Evolutionary conservation across 2,329 filamentous ascomycete species (phyloP).

Genomic region (Exophiala sideris): DNA sequence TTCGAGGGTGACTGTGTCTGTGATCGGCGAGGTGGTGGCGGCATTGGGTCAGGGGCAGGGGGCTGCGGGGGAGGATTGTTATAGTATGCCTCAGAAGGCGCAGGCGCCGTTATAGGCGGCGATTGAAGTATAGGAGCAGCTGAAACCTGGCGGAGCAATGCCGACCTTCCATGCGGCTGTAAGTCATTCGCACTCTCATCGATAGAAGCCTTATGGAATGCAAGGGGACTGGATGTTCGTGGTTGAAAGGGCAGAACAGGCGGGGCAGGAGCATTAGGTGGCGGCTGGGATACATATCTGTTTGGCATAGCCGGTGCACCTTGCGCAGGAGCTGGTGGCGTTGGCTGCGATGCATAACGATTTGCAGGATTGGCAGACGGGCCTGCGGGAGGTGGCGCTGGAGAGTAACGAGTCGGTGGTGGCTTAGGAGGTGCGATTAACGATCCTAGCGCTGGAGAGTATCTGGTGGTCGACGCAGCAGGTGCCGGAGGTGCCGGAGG

Average conservation of each 20-base stretch:
- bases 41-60: slow-evolving; percentile 4
- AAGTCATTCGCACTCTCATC: slow-evolving; percentile 14
- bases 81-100: slow-evolving; percentile 25
- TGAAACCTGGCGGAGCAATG: slow-evolving; percentile 9
- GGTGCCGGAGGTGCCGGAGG: slow-evolving; percentile 32
- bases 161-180: neutral
- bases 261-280: slow-evolving; percentile 29
- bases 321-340: slow-evolving; percentile 24
- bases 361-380: slow-evolving; percentile 10
- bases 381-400: slow-evolving; percentile 39
- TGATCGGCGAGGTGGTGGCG: slow-evolving; percentile 46
- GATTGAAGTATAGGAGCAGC: slow-evolving; percentile 6
- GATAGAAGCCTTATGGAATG: slow-evolving; percentile 41
- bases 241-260: slow-evolving; percentile 55
- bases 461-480: slow-evolving; percentile 39
- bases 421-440: slow-evolving; percentile 34
- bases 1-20: slow-evolving; percentile 60
- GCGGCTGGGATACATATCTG: slow-evolving; percentile 41
- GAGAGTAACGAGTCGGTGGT: slow-evolving; percentile 43
- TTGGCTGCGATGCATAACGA: slow-evolving; percentile 29
- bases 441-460: slow-evolving; percentile 45
- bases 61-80: slow-evolving; percentile 40
- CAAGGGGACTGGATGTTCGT: slow-evolving; percentile 63
- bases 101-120: slow-evolving; percentile 27
- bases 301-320: slow-evolving; percentile 30